Conservation (phyloP, 2,329 filamentous ascomycete species). For the Lithohypha guttulata region DNA sequence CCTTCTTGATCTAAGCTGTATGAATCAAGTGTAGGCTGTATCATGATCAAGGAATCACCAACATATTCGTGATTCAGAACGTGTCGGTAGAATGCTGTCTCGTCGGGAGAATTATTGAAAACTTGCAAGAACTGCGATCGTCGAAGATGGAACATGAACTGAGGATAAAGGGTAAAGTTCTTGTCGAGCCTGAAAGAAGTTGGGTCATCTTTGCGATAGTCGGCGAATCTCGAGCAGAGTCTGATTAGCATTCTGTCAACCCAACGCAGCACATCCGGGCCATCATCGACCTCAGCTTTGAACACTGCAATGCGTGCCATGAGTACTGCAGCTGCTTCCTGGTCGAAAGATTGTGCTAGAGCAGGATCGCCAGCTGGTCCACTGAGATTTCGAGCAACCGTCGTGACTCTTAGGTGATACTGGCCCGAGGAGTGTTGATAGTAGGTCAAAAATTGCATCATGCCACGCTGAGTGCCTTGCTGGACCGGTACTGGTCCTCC, state of each 20-base stretch:
- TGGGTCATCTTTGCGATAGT: slow-evolving; percentile 96
- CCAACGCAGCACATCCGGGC: slow-evolving; percentile 95
- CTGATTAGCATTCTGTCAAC: slow-evolving; percentile 97
- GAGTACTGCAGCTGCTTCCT: slow-evolving; percentile 91
- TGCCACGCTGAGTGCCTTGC: slow-evolving; percentile 77
- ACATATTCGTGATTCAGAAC: slow-evolving; percentile 96
- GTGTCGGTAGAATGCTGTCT: slow-evolving; percentile 97
- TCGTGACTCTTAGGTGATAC: slow-evolving; percentile 92
- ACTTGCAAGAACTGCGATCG: slow-evolving; percentile 96
- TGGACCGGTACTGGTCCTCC: slow-evolving; percentile 76
- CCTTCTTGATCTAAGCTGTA: slow-evolving; percentile 96
- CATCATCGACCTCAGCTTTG: slow-evolving; percentile 96
- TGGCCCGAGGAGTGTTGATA: slow-evolving; percentile 96
- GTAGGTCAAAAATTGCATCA: slow-evolving; percentile 97
- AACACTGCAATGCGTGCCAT: slow-evolving; percentile 99
- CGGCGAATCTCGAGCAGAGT: slow-evolving; percentile 89
- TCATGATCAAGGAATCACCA: slow-evolving; percentile 95
- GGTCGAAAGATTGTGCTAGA: slow-evolving; percentile 93
- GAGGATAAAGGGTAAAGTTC: slow-evolving; percentile 97
- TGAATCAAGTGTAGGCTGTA: slow-evolving; percentile 91
- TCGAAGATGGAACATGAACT: slow-evolving; percentile 99
- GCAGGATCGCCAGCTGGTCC: slow-evolving; percentile 89
- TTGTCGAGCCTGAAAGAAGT: slow-evolving; percentile 95
- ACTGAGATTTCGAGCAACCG: slow-evolving; percentile 79
- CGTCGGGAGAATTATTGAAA: slow-evolving; percentile 98